Conservation (phyloP, 805 yeast genomes). For the Kazachstania bromeliacearum region DNA sequence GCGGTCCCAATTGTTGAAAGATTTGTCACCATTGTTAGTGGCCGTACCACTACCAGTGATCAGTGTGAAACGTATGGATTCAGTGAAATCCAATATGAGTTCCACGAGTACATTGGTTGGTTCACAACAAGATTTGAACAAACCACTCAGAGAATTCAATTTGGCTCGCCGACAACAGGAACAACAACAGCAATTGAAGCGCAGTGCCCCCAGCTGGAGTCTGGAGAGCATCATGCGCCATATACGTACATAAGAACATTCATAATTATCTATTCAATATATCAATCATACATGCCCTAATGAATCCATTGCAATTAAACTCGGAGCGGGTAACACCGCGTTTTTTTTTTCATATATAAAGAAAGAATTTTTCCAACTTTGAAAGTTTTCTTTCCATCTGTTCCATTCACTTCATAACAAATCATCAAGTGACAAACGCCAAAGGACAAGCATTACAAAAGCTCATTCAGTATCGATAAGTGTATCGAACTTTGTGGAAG, state of each 20-base stretch:
- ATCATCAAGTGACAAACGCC: neutral
- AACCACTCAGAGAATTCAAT: slow-evolving; percentile 2
- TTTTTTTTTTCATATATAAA: slow-evolving; percentile 1
- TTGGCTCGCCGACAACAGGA: neutral
- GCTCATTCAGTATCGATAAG: too few species aligned
- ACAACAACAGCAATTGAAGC: slow-evolving; percentile 4
- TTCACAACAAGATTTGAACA: slow-evolving; percentile 9
- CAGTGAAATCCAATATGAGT: slow-evolving; percentile 11
- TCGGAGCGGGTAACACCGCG: too few species aligned
- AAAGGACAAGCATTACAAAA: too few species aligned
- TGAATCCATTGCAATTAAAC: too few species aligned
- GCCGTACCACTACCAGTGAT: slow-evolving; percentile 28
- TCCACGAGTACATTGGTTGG: slow-evolving; percentile 10
- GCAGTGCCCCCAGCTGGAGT: slow-evolving; percentile 19
- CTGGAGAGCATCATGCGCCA: slow-evolving; percentile 27
- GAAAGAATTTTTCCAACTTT: neutral
- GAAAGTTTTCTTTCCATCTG: neutral
- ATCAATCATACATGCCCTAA: too few species aligned
- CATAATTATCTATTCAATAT: too few species aligned
- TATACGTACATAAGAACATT: too few species aligned
- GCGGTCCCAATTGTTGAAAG: slow-evolving; percentile 54
- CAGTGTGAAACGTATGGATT: slow-evolving; percentile 19
- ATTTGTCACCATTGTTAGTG: slow-evolving; percentile 59
- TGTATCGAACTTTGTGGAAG: too few species aligned
- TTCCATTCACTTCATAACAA: neutral